These are phyloP conservation scores for Bombardia bombarda DNA, from an alignment of 495 filamentous ascomycete genomes.

Conservation along the genomic window DNA sequence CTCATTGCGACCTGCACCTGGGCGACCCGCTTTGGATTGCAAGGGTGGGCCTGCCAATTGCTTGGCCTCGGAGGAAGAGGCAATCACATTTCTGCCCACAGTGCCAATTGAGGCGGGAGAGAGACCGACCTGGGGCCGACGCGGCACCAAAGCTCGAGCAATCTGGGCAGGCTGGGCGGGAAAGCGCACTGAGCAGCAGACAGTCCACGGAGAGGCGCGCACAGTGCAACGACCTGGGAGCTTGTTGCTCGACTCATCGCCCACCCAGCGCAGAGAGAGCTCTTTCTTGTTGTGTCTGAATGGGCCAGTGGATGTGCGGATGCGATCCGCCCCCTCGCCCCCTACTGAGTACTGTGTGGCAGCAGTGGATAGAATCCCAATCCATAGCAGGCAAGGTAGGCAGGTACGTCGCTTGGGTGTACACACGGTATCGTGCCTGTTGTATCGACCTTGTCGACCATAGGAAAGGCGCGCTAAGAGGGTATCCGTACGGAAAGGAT, in stretches of 20 bases:
- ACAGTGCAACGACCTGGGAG: slow-evolving; percentile 7
- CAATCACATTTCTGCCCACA: slow-evolving; percentile 16
- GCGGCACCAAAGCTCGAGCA: slow-evolving; percentile 2
- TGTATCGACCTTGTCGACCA: slow-evolving; percentile 8
- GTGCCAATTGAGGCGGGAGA: slow-evolving; percentile 16
- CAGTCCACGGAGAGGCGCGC: slow-evolving; percentile 10
- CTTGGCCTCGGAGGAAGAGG: slow-evolving; percentile 13
- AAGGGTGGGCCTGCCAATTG: slow-evolving; percentile 11
- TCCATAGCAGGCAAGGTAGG: background rate
- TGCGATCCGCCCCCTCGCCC: background rate
- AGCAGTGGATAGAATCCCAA: too few species aligned
- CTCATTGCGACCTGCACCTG: slow-evolving; percentile 23
- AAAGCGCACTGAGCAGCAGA: too few species aligned
- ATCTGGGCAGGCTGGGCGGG: background rate
- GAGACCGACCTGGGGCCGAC: slow-evolving; percentile 13
- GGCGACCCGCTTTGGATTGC: slow-evolving; percentile 11
- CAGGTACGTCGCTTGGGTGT: slow-evolving; percentile 16
- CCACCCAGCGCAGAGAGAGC: background rate
- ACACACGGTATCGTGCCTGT: slow-evolving; percentile 14
- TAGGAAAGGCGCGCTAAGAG: too few species aligned
- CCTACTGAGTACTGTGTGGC: too few species aligned
- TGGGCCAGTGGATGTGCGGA: slow-evolving; percentile 1
- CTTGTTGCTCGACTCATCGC: slow-evolving; percentile 12
- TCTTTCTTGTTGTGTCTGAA: background rate
- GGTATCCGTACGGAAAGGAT: slow-evolving; percentile 11